Conservation (phyloP, 345 rosid species). For the Eutrema yunnanense region DNA sequence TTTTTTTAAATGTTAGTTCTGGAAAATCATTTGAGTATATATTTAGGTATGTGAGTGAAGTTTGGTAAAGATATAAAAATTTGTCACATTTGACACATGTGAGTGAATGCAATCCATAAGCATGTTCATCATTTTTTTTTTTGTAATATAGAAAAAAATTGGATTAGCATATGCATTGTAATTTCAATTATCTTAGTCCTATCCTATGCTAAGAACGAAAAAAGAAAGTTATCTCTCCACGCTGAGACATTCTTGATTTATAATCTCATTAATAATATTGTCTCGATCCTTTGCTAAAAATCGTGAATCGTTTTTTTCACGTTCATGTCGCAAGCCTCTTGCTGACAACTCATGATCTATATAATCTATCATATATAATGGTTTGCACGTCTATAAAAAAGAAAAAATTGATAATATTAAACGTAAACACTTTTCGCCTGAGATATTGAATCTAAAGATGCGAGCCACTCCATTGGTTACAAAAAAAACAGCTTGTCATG, state of each 20-base stretch:
- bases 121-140: neutral
- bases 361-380: neutral
- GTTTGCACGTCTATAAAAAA: conserved; percentile 10
- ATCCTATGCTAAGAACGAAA: too few relatives aligned
- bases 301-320: neutral
- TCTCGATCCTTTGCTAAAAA: too few relatives aligned
- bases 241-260: too few relatives aligned
- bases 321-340: neutral
- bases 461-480: conserved; percentile 12
- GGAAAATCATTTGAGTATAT: too few relatives aligned
- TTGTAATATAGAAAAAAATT: too few relatives aligned
- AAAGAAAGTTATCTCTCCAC: too few relatives aligned
- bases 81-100: neutral
- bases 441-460: neutral
- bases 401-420: neutral
- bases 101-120: neutral
- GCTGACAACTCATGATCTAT: neutral
- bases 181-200: too few relatives aligned
- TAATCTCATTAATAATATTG: too few relatives aligned
- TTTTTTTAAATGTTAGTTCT: too few relatives aligned
- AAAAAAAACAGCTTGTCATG: neutral
- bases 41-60: neutral
- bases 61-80: neutral
- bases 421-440: neutral
- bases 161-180: too few relatives aligned